phyloP scores from a whole-genome alignment of 345 rosid species.

The Populus deltoides region DNA sequence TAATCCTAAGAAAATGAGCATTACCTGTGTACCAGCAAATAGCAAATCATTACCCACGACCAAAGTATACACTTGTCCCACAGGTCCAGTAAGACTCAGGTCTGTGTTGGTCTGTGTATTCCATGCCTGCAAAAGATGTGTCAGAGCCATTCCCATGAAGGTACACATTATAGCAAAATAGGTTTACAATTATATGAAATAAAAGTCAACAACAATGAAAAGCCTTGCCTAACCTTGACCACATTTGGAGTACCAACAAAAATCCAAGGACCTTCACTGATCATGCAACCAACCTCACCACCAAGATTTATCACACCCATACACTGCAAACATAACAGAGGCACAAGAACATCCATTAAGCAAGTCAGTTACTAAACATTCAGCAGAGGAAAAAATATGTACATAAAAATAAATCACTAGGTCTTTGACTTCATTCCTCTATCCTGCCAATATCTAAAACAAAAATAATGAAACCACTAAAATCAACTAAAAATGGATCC shows the following conservation, averaged over 20 bases:
- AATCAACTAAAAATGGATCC: too few relatives aligned
- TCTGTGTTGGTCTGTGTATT: slow-evolving; percentile 72
- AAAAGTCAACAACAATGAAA: neutral
- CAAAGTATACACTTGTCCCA: slow-evolving; percentile 85
- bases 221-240: slow-evolving; percentile 59
- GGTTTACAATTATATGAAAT: neutral
- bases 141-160: neutral
- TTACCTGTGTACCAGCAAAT: slow-evolving; percentile 88
- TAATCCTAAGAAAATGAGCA: neutral
- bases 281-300: slow-evolving; percentile 89
- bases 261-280: slow-evolving; percentile 94
- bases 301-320: slow-evolving; percentile 57
- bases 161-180: neutral
- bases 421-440: too few relatives aligned
- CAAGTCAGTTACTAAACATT: neutral
- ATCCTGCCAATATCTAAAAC: too few relatives aligned
- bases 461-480: too few relatives aligned
- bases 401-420: too few relatives aligned
- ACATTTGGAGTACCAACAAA: slow-evolving; percentile 83
- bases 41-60: slow-evolving; percentile 83
- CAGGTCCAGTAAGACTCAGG: slow-evolving; percentile 82
- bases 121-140: slow-evolving; percentile 64
- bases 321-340: slow-evolving; percentile 49
- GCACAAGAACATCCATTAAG: neutral
- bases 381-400: neutral